phyloP scores from a whole-genome alignment of 2,329 filamentous ascomycete genomes.

The Seiridium cupressi region DNA sequence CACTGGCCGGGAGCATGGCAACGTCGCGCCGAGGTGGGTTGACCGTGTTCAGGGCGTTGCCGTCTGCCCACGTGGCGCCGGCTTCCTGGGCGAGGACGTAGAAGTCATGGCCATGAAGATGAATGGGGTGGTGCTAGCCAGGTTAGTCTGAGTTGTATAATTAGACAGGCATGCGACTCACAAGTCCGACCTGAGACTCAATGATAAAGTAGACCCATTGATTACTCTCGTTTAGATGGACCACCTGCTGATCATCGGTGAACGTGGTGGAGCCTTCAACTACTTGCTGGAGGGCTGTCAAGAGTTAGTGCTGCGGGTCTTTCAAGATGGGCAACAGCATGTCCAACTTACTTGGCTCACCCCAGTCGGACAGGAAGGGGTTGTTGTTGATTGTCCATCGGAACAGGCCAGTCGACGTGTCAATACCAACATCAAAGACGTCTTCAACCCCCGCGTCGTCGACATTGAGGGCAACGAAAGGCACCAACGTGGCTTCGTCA shows the following conservation, averaged over 20 bases:
- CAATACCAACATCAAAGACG: constrained; percentile 25
- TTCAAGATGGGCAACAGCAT: neutral
- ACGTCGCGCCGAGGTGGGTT: constrained; percentile 51
- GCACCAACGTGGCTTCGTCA: constrained; percentile 32
- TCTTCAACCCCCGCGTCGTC: constrained; percentile 20
- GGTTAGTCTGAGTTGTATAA: neutral
- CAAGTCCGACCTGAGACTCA: constrained; percentile 22
- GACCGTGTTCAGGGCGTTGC: constrained; percentile 28
- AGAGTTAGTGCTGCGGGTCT: neutral
- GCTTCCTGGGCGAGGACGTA: constrained; percentile 31
- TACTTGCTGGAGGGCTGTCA: constrained; percentile 30
- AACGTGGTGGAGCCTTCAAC: constrained; percentile 21
- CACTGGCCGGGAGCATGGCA: constrained; percentile 41
- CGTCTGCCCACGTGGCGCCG: constrained; percentile 26
- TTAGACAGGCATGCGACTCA: neutral
- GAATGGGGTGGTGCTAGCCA: constrained; percentile 33
- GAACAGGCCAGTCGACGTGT: constrained; percentile 33
- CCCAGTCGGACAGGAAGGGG: constrained; percentile 44
- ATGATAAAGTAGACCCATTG: constrained; percentile 36
- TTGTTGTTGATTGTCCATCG: constrained; percentile 48
- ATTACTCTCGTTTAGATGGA: constrained; percentile 24
- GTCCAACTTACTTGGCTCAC: constrained; percentile 35
- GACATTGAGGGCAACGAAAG: constrained; percentile 32
- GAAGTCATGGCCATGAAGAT: constrained; percentile 45
- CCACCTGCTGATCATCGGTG: constrained; percentile 25